phyloP scores from a whole-genome alignment of 306 rosid species.

The barrel medic (Medicago truncatula) region DNA sequence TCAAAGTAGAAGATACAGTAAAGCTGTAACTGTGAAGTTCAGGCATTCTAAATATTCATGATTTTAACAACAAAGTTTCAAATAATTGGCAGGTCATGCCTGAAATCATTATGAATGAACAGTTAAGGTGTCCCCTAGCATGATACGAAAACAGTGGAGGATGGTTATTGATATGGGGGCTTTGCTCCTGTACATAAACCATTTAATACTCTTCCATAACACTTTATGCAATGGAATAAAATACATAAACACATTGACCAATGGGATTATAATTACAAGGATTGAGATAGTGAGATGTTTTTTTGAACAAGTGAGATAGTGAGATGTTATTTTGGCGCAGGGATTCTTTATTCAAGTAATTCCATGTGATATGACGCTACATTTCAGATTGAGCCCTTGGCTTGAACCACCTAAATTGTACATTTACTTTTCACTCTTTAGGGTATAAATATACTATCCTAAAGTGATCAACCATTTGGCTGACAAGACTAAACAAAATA shows the following conservation, averaged over 20 bases:
- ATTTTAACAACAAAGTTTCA: constrained; percentile 12
- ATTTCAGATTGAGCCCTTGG: constrained; percentile 9
- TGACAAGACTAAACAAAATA: constrained; percentile 30
- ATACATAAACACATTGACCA: constrained; percentile 21
- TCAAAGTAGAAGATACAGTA: constrained; percentile 24
- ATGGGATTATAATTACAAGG: constrained; percentile 15
- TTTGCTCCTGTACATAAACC: constrained; percentile 4
- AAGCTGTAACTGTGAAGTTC: background rate
- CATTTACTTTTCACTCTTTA: constrained; percentile 23
- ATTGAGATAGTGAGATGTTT: constrained; percentile 19
- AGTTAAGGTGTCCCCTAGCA: constrained; percentile 19
- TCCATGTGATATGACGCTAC: constrained; percentile 11
- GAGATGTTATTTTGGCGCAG: constrained; percentile 27
- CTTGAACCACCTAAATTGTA: constrained; percentile 18
- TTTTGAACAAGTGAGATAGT: constrained; percentile 23
- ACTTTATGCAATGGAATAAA: constrained; percentile 16
- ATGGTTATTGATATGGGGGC: constrained; percentile 9
- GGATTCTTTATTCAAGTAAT: constrained; percentile 13
- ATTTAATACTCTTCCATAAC: constrained; percentile 7
- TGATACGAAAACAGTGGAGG: constrained; percentile 19
- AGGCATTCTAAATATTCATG: background rate
- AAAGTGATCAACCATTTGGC: constrained; percentile 2
- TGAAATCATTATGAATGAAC: constrained; percentile 24
- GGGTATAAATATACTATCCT: constrained; percentile 26
- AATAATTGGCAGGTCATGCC: constrained; percentile 17